Conservation (phyloP, 306 rosid species). For the Delonix regia region DNA sequence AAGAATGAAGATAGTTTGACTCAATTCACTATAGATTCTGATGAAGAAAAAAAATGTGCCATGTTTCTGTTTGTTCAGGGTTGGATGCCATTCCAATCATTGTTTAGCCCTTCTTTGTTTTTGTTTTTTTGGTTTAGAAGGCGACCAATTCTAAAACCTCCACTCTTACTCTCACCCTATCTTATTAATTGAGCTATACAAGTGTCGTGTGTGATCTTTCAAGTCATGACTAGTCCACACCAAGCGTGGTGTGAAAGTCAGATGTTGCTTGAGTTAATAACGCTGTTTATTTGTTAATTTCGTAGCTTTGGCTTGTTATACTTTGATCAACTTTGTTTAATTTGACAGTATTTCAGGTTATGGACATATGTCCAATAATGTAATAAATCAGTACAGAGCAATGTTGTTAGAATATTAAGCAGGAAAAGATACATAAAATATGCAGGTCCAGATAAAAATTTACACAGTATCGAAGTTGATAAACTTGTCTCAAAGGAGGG, state of each 20-base stretch:
- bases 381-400: background rate
- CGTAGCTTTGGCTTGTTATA: background rate
- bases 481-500: background rate
- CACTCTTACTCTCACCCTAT: constrained; percentile 14
- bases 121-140: background rate
- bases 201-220: background rate
- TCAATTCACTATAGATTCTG: constrained; percentile 34
- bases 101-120: background rate
- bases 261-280: constrained; percentile 24
- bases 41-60: constrained; percentile 37
- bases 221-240: background rate
- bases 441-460: background rate
- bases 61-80: constrained; percentile 37
- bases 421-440: background rate
- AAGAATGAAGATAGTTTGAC: constrained; percentile 41
- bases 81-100: constrained; percentile 33
- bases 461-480: no score
- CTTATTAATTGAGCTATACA: constrained; percentile 17
- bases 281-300: constrained; percentile 16
- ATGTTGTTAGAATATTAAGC: background rate
- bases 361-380: background rate
- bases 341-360: background rate
- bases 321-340: background rate
- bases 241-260: background rate
- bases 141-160: constrained; percentile 16